Evolutionary conservation across 1,284 basidiomycete species (phyloP), one percentile per base, ranked within the genome.

Genomic region (Microbotryomycetes sp.): DNA sequence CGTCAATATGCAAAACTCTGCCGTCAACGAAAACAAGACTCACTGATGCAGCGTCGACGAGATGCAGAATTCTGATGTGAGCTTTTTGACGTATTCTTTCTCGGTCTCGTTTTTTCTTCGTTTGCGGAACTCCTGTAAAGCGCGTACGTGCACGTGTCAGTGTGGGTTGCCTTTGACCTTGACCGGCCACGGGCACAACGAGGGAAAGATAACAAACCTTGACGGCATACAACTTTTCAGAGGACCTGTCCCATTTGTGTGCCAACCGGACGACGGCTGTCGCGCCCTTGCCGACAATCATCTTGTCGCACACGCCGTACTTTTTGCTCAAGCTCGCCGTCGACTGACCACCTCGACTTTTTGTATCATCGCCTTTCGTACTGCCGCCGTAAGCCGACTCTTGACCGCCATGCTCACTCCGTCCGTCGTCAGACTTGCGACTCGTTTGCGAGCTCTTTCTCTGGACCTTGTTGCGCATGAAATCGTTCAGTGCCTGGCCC

Each of bases 51-150:
- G 79, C 1, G 96, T 97, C 31, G 93, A 97, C 31, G 91, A 94
- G 67, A 98, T 98, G 78, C 94, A 98, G 77, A 98, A 98, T 76
- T 98, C 94, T 24, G 94, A 92, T 2, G 94, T 98, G 72, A 98
- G 87, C 78, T 98, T 98, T 84, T 98, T 98, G 79, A 98, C 87
- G 74, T 98, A 98, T 78, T 98, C 96, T 78, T 97, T 97, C 77
- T 98, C 93, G 2, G 92, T 87, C 79, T 98, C 94, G 76, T 96
- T 97, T 82, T 94, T 96, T 73, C 93, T 84, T 68, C 94, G 85
- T 76, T 97, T 97, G 61, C 94, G 87, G 82, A 98, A 97, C 79
- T 98, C 94, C 86, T 92, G 61, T 18, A 23, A 28, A 41, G 35
- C 35, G 18, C 35, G 35, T 18, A 41, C 35, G 47, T 30, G 57